Percentiles rank a stretch among this genome's conserved stretches.
Conservation (phyloP, 768 basidiomycete genomes). For the Lactarius deliciosus region DNA sequence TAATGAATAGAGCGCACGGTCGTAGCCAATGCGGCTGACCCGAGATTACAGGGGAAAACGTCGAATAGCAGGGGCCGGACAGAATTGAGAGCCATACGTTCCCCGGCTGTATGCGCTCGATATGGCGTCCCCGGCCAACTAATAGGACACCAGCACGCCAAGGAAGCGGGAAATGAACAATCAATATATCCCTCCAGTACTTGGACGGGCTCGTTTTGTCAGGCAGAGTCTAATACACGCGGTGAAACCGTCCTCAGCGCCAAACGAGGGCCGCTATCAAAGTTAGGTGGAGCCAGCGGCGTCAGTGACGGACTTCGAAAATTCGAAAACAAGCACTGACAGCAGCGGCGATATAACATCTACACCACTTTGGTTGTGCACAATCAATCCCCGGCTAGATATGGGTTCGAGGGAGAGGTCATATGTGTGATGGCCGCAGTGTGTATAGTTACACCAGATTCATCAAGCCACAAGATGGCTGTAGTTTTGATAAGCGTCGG, state of each 20-base stretch:
- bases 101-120: background rate
- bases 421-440: background rate
- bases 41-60: no score
- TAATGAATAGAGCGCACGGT: background rate
- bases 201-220: background rate
- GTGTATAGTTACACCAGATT: background rate
- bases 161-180: background rate
- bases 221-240: background rate
- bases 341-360: background rate
- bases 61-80: background rate
- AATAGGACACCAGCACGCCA: background rate
- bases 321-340: background rate
- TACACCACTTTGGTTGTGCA: background rate
- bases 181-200: background rate
- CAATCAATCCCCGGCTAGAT: background rate
- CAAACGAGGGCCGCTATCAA: background rate
- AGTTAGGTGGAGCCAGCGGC: background rate
- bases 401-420: background rate
- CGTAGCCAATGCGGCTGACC: background rate
- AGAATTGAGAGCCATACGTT: background rate
- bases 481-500: background rate
- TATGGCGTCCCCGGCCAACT: background rate
- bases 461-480: background rate
- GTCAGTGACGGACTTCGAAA: slow-evolving; percentile 5
- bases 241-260: background rate